Percentiles rank a stretch among this genome's conserved stretches.
Conservation (phyloP, 345 rosid genomes). For the Brassica juncea region DNA sequence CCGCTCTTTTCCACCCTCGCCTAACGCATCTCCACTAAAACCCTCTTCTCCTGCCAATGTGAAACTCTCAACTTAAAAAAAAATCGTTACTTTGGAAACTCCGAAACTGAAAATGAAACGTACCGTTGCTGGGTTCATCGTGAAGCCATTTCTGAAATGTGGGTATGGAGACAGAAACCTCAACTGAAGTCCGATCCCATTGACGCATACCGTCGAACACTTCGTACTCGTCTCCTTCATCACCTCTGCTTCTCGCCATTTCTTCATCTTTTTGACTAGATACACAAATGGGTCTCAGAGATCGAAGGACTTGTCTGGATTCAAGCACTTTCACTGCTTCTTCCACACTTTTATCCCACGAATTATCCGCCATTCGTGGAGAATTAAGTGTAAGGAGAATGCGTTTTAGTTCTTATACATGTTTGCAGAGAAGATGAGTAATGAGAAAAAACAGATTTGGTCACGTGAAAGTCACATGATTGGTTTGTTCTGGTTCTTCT, state of each 20-base stretch:
- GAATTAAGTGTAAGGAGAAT: not conserved
- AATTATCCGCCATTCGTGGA: constrained; percentile 35
- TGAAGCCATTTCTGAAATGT: constrained; percentile 81
- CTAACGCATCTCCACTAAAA: constrained; percentile 37
- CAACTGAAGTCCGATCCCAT: constrained; percentile 82
- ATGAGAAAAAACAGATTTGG: not conserved
- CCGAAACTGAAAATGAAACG: constrained; percentile 28
- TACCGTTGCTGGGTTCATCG: constrained; percentile 81
- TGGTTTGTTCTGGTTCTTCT: constrained; percentile 8
- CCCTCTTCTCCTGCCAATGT: constrained; percentile 63
- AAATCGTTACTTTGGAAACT: constrained; percentile 25
- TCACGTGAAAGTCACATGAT: constrained; percentile 27
- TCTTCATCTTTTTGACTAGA: constrained; percentile 27
- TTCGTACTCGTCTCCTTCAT: constrained; percentile 46
- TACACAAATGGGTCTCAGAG: constrained; percentile 73
- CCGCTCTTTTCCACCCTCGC: constrained; percentile 23
- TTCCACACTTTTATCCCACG: constrained; percentile 75
- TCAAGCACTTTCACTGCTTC: constrained; percentile 72
- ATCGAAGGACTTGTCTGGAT: constrained; percentile 66
- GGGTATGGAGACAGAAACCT: constrained; percentile 58
- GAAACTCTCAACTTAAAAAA: not conserved
- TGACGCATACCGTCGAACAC: constrained; percentile 72
- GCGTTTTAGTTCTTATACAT: not conserved
- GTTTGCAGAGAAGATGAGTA: not conserved
- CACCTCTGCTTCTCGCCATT: not conserved